Percentiles rank a stretch among this genome's conserved stretches.
phyloP scores from a whole-genome alignment of 2,329 filamentous ascomycete genomes.

The Pseudogymnoascus sp. region DNA sequence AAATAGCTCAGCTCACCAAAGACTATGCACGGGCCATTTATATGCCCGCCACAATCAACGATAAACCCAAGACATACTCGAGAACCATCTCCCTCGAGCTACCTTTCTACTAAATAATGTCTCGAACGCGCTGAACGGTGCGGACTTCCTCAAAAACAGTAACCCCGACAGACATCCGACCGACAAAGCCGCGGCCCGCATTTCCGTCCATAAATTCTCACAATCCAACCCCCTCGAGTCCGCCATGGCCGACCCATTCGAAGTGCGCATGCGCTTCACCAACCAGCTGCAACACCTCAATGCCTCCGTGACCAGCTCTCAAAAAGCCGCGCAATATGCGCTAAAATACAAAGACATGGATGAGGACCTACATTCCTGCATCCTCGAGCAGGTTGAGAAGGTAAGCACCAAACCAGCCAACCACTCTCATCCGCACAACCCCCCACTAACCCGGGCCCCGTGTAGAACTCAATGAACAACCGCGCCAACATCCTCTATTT shows the following conservation, averaged over 20 bases:
- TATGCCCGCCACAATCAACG: background rate
- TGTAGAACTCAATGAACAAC: conserved; percentile 86
- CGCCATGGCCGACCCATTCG: conserved; percentile 66
- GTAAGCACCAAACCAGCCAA: conserved; percentile 36
- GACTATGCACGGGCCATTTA: background rate
- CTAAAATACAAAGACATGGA: conserved; percentile 90
- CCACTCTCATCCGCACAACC: background rate
- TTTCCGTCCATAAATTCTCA: background rate
- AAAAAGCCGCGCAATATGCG: conserved; percentile 91
- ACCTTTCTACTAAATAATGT: background rate
- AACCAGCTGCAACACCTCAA: conserved; percentile 82
- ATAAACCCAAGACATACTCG: background rate
- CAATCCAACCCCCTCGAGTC: background rate
- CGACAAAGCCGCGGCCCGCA: background rate
- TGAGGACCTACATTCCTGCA: conserved; percentile 95
- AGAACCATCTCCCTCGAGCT: background rate
- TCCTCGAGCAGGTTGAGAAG: conserved; percentile 86
- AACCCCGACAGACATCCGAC: background rate
- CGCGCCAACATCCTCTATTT: conserved; percentile 99
- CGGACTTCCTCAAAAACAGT: background rate
- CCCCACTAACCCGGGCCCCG: background rate
- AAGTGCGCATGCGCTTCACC: conserved; percentile 96
- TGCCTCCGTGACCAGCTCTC: conserved; percentile 77
- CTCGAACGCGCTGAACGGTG: background rate
- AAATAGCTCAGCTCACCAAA: background rate